These are phyloP conservation scores for Glycyrrhiza uralensis DNA, from an alignment of 306 rosid genomes.

Conservation along the genomic window DNA sequence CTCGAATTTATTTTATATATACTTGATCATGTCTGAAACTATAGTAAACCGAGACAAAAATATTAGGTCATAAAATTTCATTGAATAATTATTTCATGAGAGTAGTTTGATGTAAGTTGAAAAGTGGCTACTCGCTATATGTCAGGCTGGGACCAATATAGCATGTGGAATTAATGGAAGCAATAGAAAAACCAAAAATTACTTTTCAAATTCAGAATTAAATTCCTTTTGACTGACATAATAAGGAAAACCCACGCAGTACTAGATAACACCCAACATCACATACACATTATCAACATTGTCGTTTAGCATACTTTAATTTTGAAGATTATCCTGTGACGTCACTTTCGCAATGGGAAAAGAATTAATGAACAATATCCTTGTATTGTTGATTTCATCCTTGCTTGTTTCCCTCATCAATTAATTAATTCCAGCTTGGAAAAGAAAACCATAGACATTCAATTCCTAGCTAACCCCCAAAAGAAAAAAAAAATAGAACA, in stretches of 20 bases:
- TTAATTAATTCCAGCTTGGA: background rate
- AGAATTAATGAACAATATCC: background rate
- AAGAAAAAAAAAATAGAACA: background rate
- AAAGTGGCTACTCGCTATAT: constrained; percentile 3
- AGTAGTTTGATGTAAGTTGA: background rate
- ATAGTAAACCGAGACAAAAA: too few relatives aligned
- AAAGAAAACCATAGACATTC: constrained; percentile 20
- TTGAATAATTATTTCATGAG: background rate
- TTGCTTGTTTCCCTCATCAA: constrained; percentile 5
- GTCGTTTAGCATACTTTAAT: constrained; percentile 23
- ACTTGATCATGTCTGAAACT: too few relatives aligned
- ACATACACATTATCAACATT: background rate
- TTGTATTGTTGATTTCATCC: constrained; percentile 11
- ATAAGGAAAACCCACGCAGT: background rate
- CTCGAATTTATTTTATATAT: too few relatives aligned
- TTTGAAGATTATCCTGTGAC: constrained; percentile 9
- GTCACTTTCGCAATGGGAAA: constrained; percentile 31
- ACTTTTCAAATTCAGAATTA: constrained; percentile 15
- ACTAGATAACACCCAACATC: constrained; percentile 7
- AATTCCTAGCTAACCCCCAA: constrained; percentile 12
- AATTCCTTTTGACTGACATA: constrained; percentile 26
- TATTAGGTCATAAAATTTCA: too few relatives aligned
- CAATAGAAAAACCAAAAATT: background rate
- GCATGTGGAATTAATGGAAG: constrained; percentile 8
- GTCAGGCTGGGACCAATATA: constrained; percentile 9